A percentile compares a stretch with the other conserved stretches of the same genome.
phyloP scores from a whole-genome alignment of 208 protist genomes.

The Novymonas esmeraldas region DNA sequence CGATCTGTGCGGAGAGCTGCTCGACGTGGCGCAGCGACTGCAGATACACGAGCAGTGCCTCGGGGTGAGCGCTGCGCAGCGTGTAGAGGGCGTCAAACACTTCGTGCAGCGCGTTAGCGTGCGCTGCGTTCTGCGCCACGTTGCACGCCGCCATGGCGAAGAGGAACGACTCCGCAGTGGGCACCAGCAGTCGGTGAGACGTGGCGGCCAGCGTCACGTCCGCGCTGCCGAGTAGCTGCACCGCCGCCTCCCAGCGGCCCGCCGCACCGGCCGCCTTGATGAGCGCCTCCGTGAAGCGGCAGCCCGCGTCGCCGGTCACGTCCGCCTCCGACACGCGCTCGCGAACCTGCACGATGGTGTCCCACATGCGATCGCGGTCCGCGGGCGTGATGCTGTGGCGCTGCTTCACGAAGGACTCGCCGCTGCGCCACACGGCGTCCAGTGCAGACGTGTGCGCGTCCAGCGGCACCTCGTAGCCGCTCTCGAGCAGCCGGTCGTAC shows the following conservation, averaged over 20 bases:
- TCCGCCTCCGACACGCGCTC: constrained; percentile 31
- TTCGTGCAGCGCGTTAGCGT: constrained; percentile 53
- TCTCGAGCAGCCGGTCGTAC: constrained; percentile 44
- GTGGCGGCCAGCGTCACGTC: constrained; percentile 39
- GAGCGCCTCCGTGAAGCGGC: constrained; percentile 72
- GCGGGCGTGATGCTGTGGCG: constrained; percentile 24
- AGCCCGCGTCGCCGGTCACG: constrained; percentile 74
- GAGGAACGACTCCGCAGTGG: constrained; percentile 71
- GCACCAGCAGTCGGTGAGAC: constrained; percentile 66
- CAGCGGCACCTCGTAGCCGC: constrained; percentile 60
- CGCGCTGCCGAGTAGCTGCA: constrained; percentile 54
- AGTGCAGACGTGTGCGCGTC: constrained; percentile 73
- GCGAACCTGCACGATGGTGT: constrained; percentile 32
- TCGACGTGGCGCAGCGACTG: constrained; percentile 70
- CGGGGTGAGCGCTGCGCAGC: constrained; percentile 63
- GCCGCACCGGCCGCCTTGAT: constrained; percentile 63
- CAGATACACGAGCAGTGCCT: constrained; percentile 66
- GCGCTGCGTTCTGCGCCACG: constrained; percentile 47
- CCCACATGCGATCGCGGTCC: constrained; percentile 40
- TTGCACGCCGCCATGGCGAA: constrained; percentile 77
- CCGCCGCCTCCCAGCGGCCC: constrained; percentile 54
- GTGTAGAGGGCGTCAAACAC: constrained; percentile 47
- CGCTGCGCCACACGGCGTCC: constrained; percentile 83
- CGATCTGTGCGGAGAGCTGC: constrained; percentile 28
- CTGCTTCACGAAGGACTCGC: constrained; percentile 57